Evolutionary conservation across 306 rosid genomes (phyloP), one percentile per base, ranked within the genome.

Genomic region (Macrotyloma uniflorum): DNA sequence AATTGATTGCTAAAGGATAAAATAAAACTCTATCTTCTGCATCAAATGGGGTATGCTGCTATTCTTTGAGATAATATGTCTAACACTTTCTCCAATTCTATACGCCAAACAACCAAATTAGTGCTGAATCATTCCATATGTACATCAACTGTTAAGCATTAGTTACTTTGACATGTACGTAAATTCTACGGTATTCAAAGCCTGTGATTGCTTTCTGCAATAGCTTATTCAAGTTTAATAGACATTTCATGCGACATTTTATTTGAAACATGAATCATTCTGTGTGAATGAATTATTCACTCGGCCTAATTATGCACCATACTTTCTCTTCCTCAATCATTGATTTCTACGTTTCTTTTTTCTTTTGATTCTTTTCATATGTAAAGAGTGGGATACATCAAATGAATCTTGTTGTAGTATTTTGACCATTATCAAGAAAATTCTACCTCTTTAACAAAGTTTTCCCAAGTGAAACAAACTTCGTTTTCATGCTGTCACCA

Each of bases 1-100:
- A 38, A 45, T 50, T 81, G 35, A 81, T 75, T 74, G 84, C 80
- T 67, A 75, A 58, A 67, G 18, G 80, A 67, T 81, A 81, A 74
- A 75, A 32, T 32, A 6, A 12, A 22, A 20, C 36, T 55, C 24
- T 72, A 19, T 73, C 75, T 51, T 51, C 0, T 64, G 79, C 74
- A 40, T 11, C 32, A 26, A 73, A 20, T 66, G 45, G 84, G 80
- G 55, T 24, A 67, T 30, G 24, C 55, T 81, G 16, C 63, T 45
- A 11, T 66, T 61, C 6, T 67, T 57, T 67, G 61, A 45, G 26
- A 24, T 35, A 32, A 46, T 68, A 46, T 20, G 1, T n/a, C 3
- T 24, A 26, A 53, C 6, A 43, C 8, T 77, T 67, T 38, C 33
- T 50, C 24, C 67, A 66, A 10, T 65, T 53, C 32, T 6, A 43